These are phyloP conservation scores for Lactarius psammicola DNA, from an alignment of 768 basidiomycete genomes.

Conservation along the genomic window DNA sequence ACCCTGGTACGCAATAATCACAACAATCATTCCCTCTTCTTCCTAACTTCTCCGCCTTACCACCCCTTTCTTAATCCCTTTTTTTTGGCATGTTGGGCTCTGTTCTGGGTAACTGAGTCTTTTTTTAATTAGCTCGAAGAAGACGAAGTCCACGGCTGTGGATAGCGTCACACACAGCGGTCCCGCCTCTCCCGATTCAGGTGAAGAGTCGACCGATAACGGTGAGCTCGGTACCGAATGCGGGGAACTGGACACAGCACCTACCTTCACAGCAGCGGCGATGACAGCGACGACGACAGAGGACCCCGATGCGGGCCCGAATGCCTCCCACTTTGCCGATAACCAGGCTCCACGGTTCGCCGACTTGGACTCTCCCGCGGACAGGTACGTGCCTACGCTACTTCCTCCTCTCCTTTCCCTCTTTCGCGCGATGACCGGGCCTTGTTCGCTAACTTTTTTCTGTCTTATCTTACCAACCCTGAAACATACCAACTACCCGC, in stretches of 20 bases:
- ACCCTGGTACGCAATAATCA: background rate
- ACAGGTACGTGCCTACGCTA: constrained; percentile 50
- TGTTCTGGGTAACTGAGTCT: background rate
- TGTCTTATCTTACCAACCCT: background rate
- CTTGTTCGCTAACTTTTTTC: background rate
- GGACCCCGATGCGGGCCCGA: constrained; percentile 22
- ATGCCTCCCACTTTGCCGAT: constrained; percentile 12
- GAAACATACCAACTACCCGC: background rate
- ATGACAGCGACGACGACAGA: constrained; percentile 6
- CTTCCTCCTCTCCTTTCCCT: constrained; percentile 18
- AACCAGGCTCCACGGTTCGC: constrained; percentile 39
- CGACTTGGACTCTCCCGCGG: constrained; percentile 57
- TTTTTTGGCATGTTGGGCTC: constrained; percentile 1
- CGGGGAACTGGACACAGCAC: constrained; percentile 17
- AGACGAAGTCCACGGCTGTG: constrained; percentile 23
- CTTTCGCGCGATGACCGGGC: background rate
- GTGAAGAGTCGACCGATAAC: constrained; percentile 26
- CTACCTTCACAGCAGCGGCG: background rate
- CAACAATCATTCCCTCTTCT: background rate
- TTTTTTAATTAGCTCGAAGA: constrained; percentile 30
- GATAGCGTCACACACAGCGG: constrained; percentile 21
- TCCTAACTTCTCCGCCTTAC: constrained; percentile 11
- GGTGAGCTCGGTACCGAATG: constrained; percentile 33
- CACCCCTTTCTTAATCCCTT: too few species aligned
- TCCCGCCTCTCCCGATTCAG: constrained; percentile 13